These are phyloP conservation scores for Spergularia bocconei DNA, from an alignment of 148 eudicot species.

Conservation along the genomic window DNA sequence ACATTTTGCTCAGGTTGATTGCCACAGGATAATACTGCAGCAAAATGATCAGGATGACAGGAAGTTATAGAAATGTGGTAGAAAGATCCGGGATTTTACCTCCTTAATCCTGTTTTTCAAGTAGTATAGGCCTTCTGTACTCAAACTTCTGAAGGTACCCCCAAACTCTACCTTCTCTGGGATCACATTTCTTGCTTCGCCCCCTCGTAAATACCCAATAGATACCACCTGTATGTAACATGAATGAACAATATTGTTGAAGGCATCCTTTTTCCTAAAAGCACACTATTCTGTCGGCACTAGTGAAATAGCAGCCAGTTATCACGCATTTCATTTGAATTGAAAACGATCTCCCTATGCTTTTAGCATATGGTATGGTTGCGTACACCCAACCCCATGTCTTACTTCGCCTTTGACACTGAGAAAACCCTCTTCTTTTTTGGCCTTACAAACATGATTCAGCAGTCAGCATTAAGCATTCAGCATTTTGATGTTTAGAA, in stretches of 20 bases:
- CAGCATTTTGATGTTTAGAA: no score
- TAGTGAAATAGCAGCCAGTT: no score
- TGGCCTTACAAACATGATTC: no score
- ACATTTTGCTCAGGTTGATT: not conserved
- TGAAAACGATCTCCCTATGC: no score
- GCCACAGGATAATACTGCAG: not conserved
- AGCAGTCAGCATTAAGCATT: no score
- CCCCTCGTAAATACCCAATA: constrained; percentile 51
- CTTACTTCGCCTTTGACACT: no score
- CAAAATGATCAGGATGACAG: not conserved
- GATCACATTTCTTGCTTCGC: constrained; percentile 59
- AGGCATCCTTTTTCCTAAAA: no score
- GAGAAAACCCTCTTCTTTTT: no score
- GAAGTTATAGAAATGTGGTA: not conserved
- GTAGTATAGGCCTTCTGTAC: constrained; percentile 44
- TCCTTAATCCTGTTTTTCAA: constrained; percentile 52
- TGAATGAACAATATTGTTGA: not conserved
- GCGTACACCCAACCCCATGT: no score
- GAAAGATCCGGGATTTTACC: constrained; percentile 25
- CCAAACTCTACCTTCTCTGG: constrained; percentile 60
- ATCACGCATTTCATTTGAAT: no score
- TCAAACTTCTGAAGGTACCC: constrained; percentile 58
- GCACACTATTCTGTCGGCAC: no score
- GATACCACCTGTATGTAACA: constrained; percentile 49
- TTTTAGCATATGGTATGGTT: no score